phyloP scores from a whole-genome alignment of 2,329 filamentous ascomycete species.

The Diplodia sapinea region DNA sequence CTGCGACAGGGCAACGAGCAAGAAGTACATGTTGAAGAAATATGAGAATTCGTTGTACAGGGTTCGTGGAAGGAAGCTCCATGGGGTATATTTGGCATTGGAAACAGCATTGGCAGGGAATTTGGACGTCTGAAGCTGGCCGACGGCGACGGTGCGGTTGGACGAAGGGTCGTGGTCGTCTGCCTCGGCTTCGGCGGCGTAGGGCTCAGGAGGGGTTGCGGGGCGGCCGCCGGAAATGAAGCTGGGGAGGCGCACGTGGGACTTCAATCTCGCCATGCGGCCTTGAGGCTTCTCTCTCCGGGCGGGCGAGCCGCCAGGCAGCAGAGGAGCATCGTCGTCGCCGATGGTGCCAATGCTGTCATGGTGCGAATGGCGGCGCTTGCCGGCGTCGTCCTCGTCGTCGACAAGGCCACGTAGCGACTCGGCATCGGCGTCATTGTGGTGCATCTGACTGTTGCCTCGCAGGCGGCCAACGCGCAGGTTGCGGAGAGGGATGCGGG shows the following conservation, averaged over 20 bases:
- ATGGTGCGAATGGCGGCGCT: conserved; percentile 61
- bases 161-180: conserved; percentile 65
- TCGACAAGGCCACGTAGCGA: conserved; percentile 72
- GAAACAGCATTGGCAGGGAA: conserved; percentile 92
- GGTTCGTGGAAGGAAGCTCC: conserved; percentile 91
- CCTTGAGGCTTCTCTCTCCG: conserved; percentile 38
- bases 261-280: conserved; percentile 55
- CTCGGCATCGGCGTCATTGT: conserved; percentile 62
- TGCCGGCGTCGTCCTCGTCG: conserved; percentile 62
- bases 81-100: conserved; percentile 96
- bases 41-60: conserved; percentile 99
- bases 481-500: conserved; percentile 72
- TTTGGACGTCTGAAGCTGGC: conserved; percentile 71
- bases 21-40: conserved; percentile 99
- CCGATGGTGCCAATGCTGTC: conserved; percentile 60
- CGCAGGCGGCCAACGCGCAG: conserved; percentile 57
- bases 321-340: conserved; percentile 76
- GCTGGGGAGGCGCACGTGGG: conserved; percentile 67
- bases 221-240: conserved; percentile 58
- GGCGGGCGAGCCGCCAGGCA: conserved; percentile 53
- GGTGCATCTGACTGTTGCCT: conserved; percentile 44
- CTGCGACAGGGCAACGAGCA: conserved; percentile 93
- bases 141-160: conserved; percentile 77
- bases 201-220: conserved; percentile 38
- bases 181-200: conserved; percentile 48